Conservation (phyloP, 225 moss, liverwort and hornwort species). For the Pleurozium schreberi region DNA sequence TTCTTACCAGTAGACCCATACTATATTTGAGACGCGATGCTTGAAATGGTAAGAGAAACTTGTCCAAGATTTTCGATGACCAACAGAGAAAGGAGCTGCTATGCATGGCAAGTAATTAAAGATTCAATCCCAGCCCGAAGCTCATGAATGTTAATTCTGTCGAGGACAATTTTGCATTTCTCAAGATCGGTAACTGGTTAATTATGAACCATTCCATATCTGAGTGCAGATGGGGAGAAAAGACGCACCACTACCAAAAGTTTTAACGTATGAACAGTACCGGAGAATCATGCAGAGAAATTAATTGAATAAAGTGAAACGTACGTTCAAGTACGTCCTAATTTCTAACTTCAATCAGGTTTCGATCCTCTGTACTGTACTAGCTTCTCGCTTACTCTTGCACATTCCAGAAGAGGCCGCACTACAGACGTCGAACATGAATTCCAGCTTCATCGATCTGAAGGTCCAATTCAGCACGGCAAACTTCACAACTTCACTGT, state of each 20-base stretch:
- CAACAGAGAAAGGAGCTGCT: too few species aligned
- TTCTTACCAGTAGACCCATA: too few species aligned
- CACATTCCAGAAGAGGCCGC: neutral
- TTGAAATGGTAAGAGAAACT: too few species aligned
- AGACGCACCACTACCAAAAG: neutral
- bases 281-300: neutral
- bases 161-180: neutral
- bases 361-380: too few species aligned
- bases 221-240: neutral
- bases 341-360: too few species aligned
- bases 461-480: neutral
- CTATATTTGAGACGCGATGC: too few species aligned
- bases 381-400: neutral
- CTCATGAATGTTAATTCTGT: neutral
- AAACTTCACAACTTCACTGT: conserved; percentile 5
- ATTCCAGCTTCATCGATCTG: neutral
- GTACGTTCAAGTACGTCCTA: too few species aligned
- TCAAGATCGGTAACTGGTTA: neutral
- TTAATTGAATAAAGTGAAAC: neutral
- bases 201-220: neutral
- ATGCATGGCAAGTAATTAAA: too few species aligned
- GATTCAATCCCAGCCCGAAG: too few species aligned
- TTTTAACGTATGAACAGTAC: neutral
- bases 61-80: too few species aligned
- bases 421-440: neutral